Conservation (phyloP, 805 yeast genomes). For the Maudiozyma saulgeensis region DNA sequence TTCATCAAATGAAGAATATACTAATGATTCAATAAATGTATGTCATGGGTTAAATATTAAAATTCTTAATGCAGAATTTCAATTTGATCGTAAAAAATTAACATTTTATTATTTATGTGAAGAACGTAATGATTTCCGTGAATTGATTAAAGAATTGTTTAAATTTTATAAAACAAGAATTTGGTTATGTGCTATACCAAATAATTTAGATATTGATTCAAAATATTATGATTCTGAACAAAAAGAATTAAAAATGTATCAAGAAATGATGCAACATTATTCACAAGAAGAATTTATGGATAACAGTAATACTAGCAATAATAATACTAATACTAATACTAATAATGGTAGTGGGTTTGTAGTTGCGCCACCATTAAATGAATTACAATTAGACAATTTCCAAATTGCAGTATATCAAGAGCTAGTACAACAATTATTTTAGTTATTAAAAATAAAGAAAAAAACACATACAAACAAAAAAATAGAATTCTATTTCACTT, state of each 20-base stretch:
- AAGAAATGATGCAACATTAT: slow-evolving; percentile 28
- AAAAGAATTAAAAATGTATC: slow-evolving; percentile 26
- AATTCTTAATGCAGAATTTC: slow-evolving; percentile 69
- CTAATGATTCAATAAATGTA: neutral
- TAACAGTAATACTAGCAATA: slow-evolving; percentile 9
- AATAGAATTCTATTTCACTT: neutral
- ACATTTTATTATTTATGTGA: slow-evolving; percentile 61
- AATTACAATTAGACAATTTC: slow-evolving; percentile 27
- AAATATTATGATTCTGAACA: slow-evolving; percentile 25
- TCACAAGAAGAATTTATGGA: slow-evolving; percentile 19
- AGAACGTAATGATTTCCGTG: slow-evolving; percentile 65
- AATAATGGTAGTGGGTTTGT: slow-evolving; percentile 4
- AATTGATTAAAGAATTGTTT: slow-evolving; percentile 62
- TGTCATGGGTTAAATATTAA: slow-evolving; percentile 38
- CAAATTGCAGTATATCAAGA: slow-evolving; percentile 31
- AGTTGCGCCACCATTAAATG: slow-evolving; percentile 23
- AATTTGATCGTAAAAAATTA: slow-evolving; percentile 69
- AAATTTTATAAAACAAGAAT: slow-evolving; percentile 70
- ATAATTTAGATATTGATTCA: slow-evolving; percentile 24
- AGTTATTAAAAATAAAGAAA: neutral
- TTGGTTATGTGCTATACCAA: slow-evolving; percentile 70
- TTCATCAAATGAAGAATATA: slow-evolving; percentile 5
- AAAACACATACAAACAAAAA: neutral
- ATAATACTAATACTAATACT: neutral
- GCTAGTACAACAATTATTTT: slow-evolving; percentile 21